Base-by-base conservation (phyloP, 2,329 filamentous ascomycete genomes). In the Aspergillus arachidicola region DNA sequence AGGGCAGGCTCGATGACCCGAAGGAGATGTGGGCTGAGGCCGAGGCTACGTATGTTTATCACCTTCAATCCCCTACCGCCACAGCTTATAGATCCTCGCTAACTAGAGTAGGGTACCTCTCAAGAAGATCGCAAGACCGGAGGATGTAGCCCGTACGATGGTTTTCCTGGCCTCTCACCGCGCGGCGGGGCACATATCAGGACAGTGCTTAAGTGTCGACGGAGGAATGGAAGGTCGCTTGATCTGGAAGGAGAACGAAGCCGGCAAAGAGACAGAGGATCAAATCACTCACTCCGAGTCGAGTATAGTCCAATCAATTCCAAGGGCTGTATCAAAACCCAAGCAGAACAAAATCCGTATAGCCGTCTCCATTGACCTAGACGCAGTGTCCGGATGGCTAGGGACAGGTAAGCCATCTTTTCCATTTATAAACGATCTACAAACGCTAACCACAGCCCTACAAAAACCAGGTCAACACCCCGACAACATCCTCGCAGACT, bases 321-420 rank as follows among this genome's bases (percentile, higher is more conserved):
- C 70, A 11, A 50, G 38, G 19, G 12, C 63, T 7, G 23, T 71
- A 12, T n/a, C 56, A 7, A 55, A 46, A 10, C 53, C 64, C 12
- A 62, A 60, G 38, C 59, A 61, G 28, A 71, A 71, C 43, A 71
- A 71, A 30, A 67, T 74, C 48, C 68, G 71, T 9, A 51, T 74
- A 21, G 67, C 68, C 26, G 67, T 82, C 32, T 80, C 80, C 1
- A 73, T 82, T 45, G 85, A 87, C 69, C 84, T 87, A 61, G 86
- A 88, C 64, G 86, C 86, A 14, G 81, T 88, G 2, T 86, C 84
- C 0, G 86, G 86, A 57, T 88, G 85, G 79, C 78, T 88, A 4
- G 86, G 86, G 19, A 88, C 86, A 5, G 85, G 85, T 59, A 69
- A 63, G 63, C 66, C n/a, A 16, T 34, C 54, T n/a, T 14, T 7